Base-by-base conservation (phyloP, 352 stramenopile genomes). In the Stramenopiles sp. region DNA sequence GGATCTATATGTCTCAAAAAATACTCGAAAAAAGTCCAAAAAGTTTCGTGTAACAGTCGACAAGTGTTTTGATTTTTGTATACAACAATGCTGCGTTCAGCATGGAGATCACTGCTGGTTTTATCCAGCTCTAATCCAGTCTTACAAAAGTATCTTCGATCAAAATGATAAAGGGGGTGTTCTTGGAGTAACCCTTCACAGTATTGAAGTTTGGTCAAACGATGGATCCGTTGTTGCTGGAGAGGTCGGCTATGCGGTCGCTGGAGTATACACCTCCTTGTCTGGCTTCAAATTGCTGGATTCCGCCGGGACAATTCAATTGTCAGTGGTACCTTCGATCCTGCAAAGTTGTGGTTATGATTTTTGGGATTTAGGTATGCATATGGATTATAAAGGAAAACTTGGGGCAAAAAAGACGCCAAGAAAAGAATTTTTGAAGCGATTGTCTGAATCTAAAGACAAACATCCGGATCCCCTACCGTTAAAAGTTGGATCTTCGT, bases 201-300 rank as follows among this genome's bases (percentile, higher is more conserved):
- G 91, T 1, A 90, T 97, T 7, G 93, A 97, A 86, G 83, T 97
- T 30, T 93, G 91, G 80, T 91, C 95, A 80, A 86, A 87, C 14
- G 83, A 86, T 39, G 93, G 76, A 44, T 29, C 90, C 29, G 88
- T 98, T 0, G 92, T 87, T 1, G 94, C 90, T 0, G 93, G 94
- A 27, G 94, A 98, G 81, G 86, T 98, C 8, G 93, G 92, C 1
- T 97, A 98, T 85, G 95, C 91, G 0, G 90, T 95, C 7, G 93
- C 93, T 44, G 91, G 88, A 75, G 90, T 95, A 80, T 98, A 97
- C 84, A 97, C 91, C 76, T 93, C 89, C 67, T 83, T 94, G 31
- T 93, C 90, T 75, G 90, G 90, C 33, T 94, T 94, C 81, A 81
- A 82, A 0, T 67, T 30, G 0, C 90, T 86, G 67, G 82, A 87